Evolutionary conservation across 768 basidiomycete genomes (phyloP).

Genomic region (Hypholoma fasciculare): DNA sequence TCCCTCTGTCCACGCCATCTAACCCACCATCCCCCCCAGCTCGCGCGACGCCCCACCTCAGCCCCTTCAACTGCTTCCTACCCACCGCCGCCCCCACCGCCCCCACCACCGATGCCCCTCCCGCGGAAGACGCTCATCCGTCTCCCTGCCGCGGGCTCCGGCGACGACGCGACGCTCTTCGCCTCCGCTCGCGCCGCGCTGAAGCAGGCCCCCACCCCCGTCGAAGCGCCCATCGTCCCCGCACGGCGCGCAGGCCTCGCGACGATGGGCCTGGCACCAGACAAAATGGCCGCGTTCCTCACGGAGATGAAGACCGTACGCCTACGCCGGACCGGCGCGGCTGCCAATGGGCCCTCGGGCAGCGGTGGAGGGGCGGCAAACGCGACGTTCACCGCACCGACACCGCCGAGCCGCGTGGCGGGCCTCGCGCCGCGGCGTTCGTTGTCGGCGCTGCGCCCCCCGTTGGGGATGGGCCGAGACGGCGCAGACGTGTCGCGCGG

Average conservation of each 20-base stretch:
- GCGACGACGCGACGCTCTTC: conserved; percentile 43
- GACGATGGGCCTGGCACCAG: conserved; percentile 70
- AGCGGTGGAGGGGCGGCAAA: neutral
- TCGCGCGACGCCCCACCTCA: conserved; percentile 38
- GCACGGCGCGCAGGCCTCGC: conserved; percentile 56
- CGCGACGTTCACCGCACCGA: conserved; percentile 5
- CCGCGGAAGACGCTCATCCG: conserved; percentile 29
- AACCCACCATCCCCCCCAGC: conserved; percentile 30
- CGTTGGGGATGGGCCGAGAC: neutral
- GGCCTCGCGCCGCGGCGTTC: conserved; percentile 4
- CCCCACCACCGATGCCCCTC: conserved; percentile 44
- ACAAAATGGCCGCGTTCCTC: conserved; percentile 83
- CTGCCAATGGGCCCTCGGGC: neutral
- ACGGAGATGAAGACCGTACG: conserved; percentile 78
- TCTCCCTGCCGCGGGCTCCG: conserved; percentile 20
- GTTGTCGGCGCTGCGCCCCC: conserved; percentile 1
- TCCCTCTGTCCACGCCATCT: neutral
- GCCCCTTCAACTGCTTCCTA: conserved; percentile 9
- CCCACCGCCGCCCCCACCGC: conserved; percentile 42
- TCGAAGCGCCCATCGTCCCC: conserved; percentile 61
- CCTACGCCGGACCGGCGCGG: conserved; percentile 44
- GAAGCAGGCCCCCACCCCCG: conserved; percentile 53
- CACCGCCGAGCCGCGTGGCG: conserved; percentile 2
- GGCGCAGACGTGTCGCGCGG: neutral
- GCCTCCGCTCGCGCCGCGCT: conserved; percentile 65